A percentile compares a stretch with the other conserved stretches of the same genome.
phyloP scores from a whole-genome alignment of 148 eudicot genomes.

The Vaccinium macrocarpon region DNA sequence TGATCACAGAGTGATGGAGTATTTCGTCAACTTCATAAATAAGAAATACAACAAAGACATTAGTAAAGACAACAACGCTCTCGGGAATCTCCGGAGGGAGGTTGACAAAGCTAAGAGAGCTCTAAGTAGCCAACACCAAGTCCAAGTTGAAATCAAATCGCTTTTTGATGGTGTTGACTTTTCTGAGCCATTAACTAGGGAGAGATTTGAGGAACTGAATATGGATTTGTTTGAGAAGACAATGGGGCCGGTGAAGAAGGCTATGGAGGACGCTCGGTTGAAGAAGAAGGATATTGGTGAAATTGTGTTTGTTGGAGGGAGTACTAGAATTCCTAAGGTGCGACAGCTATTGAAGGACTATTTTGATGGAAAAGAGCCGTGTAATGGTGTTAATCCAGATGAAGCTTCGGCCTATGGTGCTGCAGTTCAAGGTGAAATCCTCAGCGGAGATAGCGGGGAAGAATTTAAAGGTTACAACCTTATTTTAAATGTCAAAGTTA shows the following conservation, averaged over 20 bases:
- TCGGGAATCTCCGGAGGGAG: constrained; percentile 44
- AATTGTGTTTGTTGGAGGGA: constrained; percentile 53
- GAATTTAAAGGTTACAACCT: constrained; percentile 33
- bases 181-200: constrained; percentile 48
- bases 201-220: constrained; percentile 47
- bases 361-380: constrained; percentile 47
- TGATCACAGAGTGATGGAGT: constrained; percentile 48
- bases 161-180: constrained; percentile 45
- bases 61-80: constrained; percentile 47
- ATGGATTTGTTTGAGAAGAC: constrained; percentile 53
- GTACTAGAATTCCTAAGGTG: constrained; percentile 54
- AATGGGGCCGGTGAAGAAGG: constrained; percentile 43
- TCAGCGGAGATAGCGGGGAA: constrained; percentile 45
- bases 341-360: constrained; percentile 47
- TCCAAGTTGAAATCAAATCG: constrained; percentile 41
- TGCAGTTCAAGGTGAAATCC: constrained; percentile 51
- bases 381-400: constrained; percentile 50
- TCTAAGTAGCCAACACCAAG: constrained; percentile 50
- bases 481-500: background rate
- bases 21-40: constrained; percentile 45
- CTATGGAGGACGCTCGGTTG: constrained; percentile 45
- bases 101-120: constrained; percentile 54
- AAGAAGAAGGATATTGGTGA: constrained; percentile 40
- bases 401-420: constrained; percentile 59
- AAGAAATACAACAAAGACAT: constrained; percentile 50